Base-by-base conservation (phyloP, 2,329 filamentous ascomycete genomes). In the Ramularia endophylla region DNA sequence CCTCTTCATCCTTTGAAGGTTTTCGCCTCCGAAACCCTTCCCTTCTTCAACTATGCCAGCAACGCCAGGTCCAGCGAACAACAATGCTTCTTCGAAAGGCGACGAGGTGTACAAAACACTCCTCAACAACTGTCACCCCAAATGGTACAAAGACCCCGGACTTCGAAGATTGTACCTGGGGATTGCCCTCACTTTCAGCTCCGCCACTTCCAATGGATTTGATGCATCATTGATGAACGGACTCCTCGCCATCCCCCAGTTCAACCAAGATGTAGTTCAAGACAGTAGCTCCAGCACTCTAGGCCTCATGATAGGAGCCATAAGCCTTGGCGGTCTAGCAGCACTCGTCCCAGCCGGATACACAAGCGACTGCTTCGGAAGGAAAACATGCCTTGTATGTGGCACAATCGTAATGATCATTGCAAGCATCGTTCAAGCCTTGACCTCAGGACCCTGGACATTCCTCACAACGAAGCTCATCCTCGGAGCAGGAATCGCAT, bases 321-420 rank as follows among this genome's bases (percentile, higher is more conserved):
- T 51, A 34, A 46, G 41, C 11, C 41, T 55, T 13, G 51, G 50
- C 20, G 40, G 55, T 46, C 43, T 51, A 31, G 40, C 43, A 41
- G 41, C 44, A 7, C 44, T 53, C 19, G 32, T 53, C 33, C 48
- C 49, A 35, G 47, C 46, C 8, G 46, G 51, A 40, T 40, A 40
- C 33, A 35, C 54, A 8, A 47, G 44, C 41, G 54, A 56, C 31
- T 42, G 38, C 35, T 48, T 43, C 50, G 53, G 27, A 33, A 47
- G 55, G 16, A 54, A 55, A 32, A 53, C 56, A n/a, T 53, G 49
- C 29, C 53, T 54, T 16, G 46, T 46, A 11, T 33, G 63, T 18
- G 70, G 71, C 17, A 70, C 68, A 46, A 15, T 63, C 12, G 56
- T 73, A 41, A 73, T 73, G 68, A 53, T 71, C 43, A 46, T 67